Percentiles rank a stretch among this genome's conserved stretches.
Evolutionary conservation across 2,329 filamentous ascomycete genomes (phyloP).

Genomic region (Herpotrichia juniperi): DNA sequence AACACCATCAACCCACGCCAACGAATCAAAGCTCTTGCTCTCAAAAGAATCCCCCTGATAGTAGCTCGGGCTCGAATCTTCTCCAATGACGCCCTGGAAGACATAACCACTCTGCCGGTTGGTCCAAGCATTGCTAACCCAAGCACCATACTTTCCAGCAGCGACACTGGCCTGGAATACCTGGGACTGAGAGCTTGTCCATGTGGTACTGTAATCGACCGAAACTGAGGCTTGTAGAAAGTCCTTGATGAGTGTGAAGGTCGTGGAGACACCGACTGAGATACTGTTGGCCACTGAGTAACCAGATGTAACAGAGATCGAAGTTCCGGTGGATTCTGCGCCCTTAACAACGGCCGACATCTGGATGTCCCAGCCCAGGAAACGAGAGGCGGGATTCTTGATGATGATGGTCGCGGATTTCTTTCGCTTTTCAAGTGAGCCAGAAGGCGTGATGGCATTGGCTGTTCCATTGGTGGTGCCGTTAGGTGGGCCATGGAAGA

Average conservation of each 20-base stretch:
- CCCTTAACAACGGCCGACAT: conserved; percentile 46
- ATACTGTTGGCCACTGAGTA: conserved; percentile 44
- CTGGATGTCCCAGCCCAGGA: conserved; percentile 49
- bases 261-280: conserved; percentile 21
- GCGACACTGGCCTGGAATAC: conserved; percentile 42
- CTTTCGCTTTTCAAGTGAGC: conserved; percentile 21
- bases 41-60: conserved; percentile 47
- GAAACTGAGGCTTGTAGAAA: conserved; percentile 29
- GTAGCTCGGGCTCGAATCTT: conserved; percentile 20
- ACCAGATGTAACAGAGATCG: conserved; percentile 40
- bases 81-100: conserved; percentile 44
- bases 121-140: conserved; percentile 48
- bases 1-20: conserved; percentile 50
- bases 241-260: conserved; percentile 29
- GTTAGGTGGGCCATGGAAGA: conserved; percentile 15
- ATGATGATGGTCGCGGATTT: conserved; percentile 21
- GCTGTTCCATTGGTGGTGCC: conserved; percentile 4
- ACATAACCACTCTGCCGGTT: conserved; percentile 42
- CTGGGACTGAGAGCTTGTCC: conserved; percentile 41
- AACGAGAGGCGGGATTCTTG: conserved; percentile 27
- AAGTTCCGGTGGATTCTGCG: conserved; percentile 20
- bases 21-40: conserved; percentile 34
- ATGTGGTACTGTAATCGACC: conserved; percentile 36
- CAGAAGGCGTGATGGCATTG: not conserved
- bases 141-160: conserved; percentile 45